Conservation (phyloP, 139 green algal species). For the Tetradesmus obliquus region DNA sequence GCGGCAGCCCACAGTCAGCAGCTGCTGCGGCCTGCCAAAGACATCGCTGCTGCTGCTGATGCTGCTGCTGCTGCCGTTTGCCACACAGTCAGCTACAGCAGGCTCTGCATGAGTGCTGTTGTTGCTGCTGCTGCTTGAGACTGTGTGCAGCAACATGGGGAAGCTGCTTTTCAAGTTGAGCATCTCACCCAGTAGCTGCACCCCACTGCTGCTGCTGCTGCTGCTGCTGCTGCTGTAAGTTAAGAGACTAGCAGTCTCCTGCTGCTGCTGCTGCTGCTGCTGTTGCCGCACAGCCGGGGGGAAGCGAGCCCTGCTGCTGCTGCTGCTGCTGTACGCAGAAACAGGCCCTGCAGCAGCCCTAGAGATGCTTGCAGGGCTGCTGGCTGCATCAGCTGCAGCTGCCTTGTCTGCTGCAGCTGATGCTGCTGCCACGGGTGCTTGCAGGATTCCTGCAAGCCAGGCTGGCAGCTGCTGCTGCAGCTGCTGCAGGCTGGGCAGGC, state of each 20-base stretch:
- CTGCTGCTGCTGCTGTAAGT: background rate
- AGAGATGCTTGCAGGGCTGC: too few species aligned
- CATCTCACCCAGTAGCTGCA: constrained; percentile 4
- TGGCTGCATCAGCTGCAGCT: constrained; percentile 16
- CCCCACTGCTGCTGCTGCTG: constrained; percentile 28
- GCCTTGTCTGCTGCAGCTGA: background rate
- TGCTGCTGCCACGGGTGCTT: background rate
- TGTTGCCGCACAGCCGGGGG: background rate
- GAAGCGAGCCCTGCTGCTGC: background rate
- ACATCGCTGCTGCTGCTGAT: background rate
- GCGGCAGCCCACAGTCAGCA: constrained; percentile 66
- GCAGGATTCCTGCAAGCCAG: background rate
- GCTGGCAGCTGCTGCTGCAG: constrained; percentile 17
- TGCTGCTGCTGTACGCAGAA: background rate
- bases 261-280: background rate
- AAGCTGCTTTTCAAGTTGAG: constrained; percentile 4
- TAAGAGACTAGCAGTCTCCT: background rate
- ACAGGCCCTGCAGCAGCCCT: background rate
- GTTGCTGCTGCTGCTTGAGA: background rate
- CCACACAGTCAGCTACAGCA: background rate
- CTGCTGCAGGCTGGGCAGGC: background rate
- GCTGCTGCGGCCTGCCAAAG: constrained; percentile 48
- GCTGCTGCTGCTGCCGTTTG: background rate
- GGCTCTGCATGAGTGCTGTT: background rate
- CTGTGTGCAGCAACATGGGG: constrained; percentile 7